Conservation (phyloP, 1,284 basidiomycete genomes). For the Trametes hirsuta region DNA sequence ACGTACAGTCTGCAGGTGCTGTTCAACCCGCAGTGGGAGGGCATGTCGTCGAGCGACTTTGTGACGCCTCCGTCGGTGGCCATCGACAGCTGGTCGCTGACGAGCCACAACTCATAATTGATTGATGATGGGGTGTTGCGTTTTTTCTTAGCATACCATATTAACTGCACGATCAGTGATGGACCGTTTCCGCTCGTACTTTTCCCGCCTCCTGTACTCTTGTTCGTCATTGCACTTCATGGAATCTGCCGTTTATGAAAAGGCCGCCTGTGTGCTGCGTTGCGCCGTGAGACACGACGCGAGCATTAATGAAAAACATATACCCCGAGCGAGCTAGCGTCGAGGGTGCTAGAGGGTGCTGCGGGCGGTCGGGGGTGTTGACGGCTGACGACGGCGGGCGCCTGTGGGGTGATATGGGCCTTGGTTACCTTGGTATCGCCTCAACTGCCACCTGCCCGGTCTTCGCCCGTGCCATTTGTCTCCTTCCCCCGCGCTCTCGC, state of each 20-base stretch:
- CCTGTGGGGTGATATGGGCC: constrained; percentile 14
- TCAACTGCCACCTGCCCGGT: background rate
- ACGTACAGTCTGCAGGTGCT: constrained; percentile 76
- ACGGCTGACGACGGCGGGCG: constrained; percentile 7
- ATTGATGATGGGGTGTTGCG: constrained; percentile 19
- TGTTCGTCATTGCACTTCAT: background rate
- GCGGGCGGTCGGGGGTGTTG: background rate
- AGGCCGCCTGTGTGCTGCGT: background rate
- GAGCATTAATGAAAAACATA: background rate
- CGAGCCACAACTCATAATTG: constrained; percentile 56
- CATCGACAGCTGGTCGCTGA: constrained; percentile 70
- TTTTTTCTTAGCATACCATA: constrained; percentile 3
- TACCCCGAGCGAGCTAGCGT: no score
- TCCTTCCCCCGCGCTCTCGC: constrained; percentile 15
- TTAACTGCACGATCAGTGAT: constrained; percentile 13
- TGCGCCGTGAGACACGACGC: background rate
- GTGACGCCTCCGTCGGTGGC: constrained; percentile 69
- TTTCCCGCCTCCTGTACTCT: constrained; percentile 1
- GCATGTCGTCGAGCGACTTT: constrained; percentile 57
- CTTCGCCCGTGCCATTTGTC: constrained; percentile 4
- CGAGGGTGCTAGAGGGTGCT: background rate
- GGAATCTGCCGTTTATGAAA: background rate
- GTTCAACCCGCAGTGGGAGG: constrained; percentile 87
- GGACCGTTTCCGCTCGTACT: constrained; percentile 10
- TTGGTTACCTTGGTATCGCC: constrained; percentile 26